A percentile compares a stretch with the other conserved stretches of the same genome.
These are phyloP conservation scores for Colletotrichum siamense DNA, from an alignment of 2,329 filamentous ascomycete genomes.

Conservation along the genomic window DNA sequence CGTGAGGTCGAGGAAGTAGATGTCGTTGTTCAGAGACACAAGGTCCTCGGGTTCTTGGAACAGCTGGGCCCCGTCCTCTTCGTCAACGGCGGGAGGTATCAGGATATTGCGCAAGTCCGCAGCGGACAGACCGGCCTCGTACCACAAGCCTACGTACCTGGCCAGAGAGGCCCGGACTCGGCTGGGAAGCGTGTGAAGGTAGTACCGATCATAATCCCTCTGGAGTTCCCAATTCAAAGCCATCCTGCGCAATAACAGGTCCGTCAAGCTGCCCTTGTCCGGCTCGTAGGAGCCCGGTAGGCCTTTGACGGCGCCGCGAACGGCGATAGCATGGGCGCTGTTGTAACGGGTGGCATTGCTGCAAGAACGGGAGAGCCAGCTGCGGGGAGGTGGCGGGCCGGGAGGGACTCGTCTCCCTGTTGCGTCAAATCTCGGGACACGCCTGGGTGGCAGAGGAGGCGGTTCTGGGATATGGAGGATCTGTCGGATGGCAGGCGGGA, in stretches of 20 bases:
- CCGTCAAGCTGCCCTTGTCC: conserved; percentile 53
- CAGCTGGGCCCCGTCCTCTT: conserved; percentile 17
- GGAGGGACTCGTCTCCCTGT: conserved; percentile 59
- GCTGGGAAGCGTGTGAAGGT: conserved; percentile 61
- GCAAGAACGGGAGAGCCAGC: conserved; percentile 51
- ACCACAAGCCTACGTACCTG: conserved; percentile 51
- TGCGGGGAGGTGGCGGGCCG: conserved; percentile 64
- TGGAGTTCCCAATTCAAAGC: conserved; percentile 62
- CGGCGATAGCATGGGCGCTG: conserved; percentile 3
- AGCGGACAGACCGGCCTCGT: conserved; percentile 52
- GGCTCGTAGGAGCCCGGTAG: conserved; percentile 54
- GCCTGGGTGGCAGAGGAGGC: conserved; percentile 55
- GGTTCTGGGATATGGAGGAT: conserved; percentile 66
- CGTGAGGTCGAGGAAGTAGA: conserved; percentile 60
- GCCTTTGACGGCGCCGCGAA: conserved; percentile 22
- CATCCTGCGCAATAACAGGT: conserved; percentile 54
- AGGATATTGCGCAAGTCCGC: conserved; percentile 57
- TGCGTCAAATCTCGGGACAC: conserved; percentile 46
- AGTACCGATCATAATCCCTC: conserved; percentile 59
- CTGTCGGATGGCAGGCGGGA: conserved; percentile 63
- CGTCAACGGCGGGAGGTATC: conserved; percentile 35
- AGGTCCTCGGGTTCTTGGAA: conserved; percentile 27
- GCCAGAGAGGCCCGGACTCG: conserved; percentile 58
- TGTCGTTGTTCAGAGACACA: conserved; percentile 44
- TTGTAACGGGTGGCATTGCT: conserved; percentile 16